phyloP scores from a whole-genome alignment of 2,329 filamentous ascomycete genomes.

The Beauveria pseudobassiana region DNA sequence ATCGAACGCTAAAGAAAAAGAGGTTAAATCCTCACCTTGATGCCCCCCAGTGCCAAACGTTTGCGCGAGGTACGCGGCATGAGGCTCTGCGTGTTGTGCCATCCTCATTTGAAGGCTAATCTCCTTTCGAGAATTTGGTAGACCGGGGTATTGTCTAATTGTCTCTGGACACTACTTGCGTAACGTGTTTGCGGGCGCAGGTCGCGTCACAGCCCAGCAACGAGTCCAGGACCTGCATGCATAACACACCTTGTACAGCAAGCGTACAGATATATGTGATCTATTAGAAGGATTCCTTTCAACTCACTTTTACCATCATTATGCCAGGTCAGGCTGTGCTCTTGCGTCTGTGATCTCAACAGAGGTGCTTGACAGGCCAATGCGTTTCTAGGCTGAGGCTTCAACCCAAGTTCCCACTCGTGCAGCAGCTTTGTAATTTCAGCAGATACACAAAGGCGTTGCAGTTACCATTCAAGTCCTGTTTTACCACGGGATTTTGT shows the following conservation, averaged over 20 bases:
- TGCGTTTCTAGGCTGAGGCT: not conserved
- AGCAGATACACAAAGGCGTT: not conserved
- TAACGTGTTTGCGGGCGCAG: not conserved
- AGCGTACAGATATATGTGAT: not conserved
- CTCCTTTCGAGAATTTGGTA: no score
- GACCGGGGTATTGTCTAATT: not conserved
- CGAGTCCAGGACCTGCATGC: not conserved
- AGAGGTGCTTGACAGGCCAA: not conserved
- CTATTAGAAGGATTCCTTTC: not conserved
- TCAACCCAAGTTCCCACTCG: not conserved
- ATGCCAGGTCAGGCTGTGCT: no score
- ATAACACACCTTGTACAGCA: not conserved
- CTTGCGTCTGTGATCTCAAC: no score
- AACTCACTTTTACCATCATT: not conserved
- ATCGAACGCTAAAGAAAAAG: no score
- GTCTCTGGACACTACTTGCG: not conserved
- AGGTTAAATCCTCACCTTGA: no score
- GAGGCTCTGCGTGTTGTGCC: no score
- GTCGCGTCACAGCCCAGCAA: not conserved
- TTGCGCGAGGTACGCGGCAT: no score
- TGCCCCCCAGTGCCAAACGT: no score
- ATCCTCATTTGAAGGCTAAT: no score
- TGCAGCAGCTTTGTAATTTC: not conserved
- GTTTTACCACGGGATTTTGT: not conserved
- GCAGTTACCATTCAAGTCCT: not conserved